Base-by-base conservation (phyloP, 2,329 filamentous ascomycete species). In the Davidsoniella eucalypti region DNA sequence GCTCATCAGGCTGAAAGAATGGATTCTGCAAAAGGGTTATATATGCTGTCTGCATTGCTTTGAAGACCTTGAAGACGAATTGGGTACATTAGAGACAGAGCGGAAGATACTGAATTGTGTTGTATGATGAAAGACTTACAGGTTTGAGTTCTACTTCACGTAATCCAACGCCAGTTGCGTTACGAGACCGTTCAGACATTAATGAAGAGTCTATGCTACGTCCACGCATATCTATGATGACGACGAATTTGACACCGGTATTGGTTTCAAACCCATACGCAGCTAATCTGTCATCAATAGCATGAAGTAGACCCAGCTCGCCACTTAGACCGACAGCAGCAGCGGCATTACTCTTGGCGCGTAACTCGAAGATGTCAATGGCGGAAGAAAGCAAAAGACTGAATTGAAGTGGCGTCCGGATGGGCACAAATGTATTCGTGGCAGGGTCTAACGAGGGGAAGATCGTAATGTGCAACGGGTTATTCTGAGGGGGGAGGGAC, bases 241-340 rank as follows among this genome's bases (percentile, higher is more conserved):
- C 82, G 33, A 96, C 80, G 60, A 98, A 80, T 62, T 90, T 88
- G 55, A 94, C 79, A 39, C 87, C 87, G 23, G 92, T 96, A 65
- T 94, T 96, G 51, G 92, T 95, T 65, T 96, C 77, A 78, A 86
- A 95, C 59, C 92, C 92, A 68, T 96, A 98, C 57, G 87, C 84
- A 36, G 88, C 87, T 44, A 96, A 74, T 23, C 88, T 78, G 67
- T 98, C 90, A 68, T 96, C 92, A 53, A 96, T 74, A 53, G 88
- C 87, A 67, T 96, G 90, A 47, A 98, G 74, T 10, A 96, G 76
- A 26, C 92, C 90, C 57, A 92, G 82, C 63, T 96, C 90, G 58
- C 92, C 87, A 47, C 86, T 84, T 41, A 78, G 65, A 7, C 69
- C 69, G 42, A 64, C 65, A 17, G 62, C 59, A 49, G 66, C 63